Evolutionary conservation across 768 basidiomycete species (phyloP), one percentile per base, ranked within the genome.

Genomic region (Lactifluus echinatus): DNA sequence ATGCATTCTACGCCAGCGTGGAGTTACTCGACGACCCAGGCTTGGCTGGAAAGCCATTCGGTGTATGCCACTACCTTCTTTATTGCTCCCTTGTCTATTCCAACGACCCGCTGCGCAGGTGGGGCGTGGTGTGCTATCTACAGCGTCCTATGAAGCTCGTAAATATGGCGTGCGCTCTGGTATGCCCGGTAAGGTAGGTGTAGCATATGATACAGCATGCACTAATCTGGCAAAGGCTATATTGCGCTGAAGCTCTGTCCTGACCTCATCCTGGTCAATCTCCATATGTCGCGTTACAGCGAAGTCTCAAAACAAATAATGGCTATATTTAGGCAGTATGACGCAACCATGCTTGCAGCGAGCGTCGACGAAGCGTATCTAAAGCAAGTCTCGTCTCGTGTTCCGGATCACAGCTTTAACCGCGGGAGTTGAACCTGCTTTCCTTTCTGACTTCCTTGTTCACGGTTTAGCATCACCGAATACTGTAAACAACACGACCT

Each of bases 161-260:
- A 92, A 87, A 68, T 92, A 78, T 63, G 93, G 93, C 2, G 87
- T 90, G 31, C 84, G 96, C 43, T 95, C 93, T 4, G 95, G 92
- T 28, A 97, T 97, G 96, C 82, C 95, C n/a, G 80, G 89, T 88
- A 64, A 60, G 76, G 65, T 23, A 19, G 5, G 33, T 39, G 2
- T 11, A 2, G 14, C 24, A 36, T 39, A 40, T 54, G 10, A 19
- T n/a, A 3, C 21, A 23, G 19, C 15, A 24, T 19, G 23, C 29
- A 31, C 40, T 59, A 37, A 59, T 29, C 33, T 42, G 8, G 0
- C 24, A 50, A 33, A 89, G 93, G 83, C 50, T 95, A 93, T 69
- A 84, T 98, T 43, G 95, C 95, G 15, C 87, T 85, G 75, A 95
- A 92, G 66, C 79, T 99, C 8, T 97, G 93, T 67, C 93, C 96